phyloP scores from a whole-genome alignment of 805 yeast species.

The Ogataea paradorogensis region DNA sequence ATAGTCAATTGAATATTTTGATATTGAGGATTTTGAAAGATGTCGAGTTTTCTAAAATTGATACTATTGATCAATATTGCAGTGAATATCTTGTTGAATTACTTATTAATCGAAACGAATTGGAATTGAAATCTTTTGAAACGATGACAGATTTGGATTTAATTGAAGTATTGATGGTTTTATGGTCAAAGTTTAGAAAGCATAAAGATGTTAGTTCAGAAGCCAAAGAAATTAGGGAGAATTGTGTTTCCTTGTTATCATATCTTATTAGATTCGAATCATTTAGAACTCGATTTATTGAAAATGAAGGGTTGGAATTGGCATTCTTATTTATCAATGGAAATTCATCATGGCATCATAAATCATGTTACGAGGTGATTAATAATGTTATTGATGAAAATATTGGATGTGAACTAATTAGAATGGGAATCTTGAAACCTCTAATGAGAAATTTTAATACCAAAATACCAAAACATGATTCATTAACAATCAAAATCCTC shows the following conservation, averaged over 20 bases:
- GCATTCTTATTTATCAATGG: slow-evolving; percentile 12
- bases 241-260: slow-evolving; percentile 13
- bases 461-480: slow-evolving; percentile 7
- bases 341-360: slow-evolving; percentile 17
- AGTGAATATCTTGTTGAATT: slow-evolving; percentile 17
- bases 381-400: slow-evolving; percentile 5
- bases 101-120: slow-evolving; percentile 1
- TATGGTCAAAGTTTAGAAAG: slow-evolving; percentile 13
- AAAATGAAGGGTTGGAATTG: slow-evolving; percentile 20
- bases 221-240: slow-evolving; percentile 18
- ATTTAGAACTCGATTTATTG: slow-evolving; percentile 5
- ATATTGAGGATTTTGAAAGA: slow-evolving; percentile 1
- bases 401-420: slow-evolving; percentile 5
- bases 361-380: slow-evolving; percentile 12
- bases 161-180: slow-evolving; percentile 13
- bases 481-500: slow-evolving; percentile 4
- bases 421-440: slow-evolving; percentile 15
- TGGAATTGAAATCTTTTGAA: slow-evolving; percentile 3
- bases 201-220: slow-evolving; percentile 3
- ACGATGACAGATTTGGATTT: slow-evolving; percentile 3
- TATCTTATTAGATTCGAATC: slow-evolving; percentile 5
- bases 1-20: slow-evolving; percentile 5
- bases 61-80: slow-evolving; percentile 13
- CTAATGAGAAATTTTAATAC: slow-evolving; percentile 13
- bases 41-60: slow-evolving; percentile 5